These are phyloP conservation scores for Moesziomyces sp. DNA, from an alignment of 1,284 basidiomycete species.

Conservation along the genomic window DNA sequence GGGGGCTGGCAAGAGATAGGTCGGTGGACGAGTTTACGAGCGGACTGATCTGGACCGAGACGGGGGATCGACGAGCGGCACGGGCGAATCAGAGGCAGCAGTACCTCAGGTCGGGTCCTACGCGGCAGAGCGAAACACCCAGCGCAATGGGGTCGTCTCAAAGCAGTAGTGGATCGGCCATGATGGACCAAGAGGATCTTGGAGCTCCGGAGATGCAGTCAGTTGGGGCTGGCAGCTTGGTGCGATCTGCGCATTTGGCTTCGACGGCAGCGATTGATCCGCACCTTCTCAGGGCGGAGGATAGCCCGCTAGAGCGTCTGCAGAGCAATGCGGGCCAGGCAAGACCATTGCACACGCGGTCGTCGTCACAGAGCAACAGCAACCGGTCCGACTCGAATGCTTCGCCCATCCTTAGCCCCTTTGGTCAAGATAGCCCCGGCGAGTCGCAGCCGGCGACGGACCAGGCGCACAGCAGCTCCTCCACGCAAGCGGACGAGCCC, in stretches of 20 bases:
- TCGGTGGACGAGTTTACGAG: slow-evolving; percentile 55
- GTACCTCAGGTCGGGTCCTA: slow-evolving; percentile 30
- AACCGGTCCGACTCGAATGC: slow-evolving; percentile 25
- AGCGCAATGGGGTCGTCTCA: slow-evolving; percentile 17
- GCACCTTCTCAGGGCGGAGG: slow-evolving; percentile 21
- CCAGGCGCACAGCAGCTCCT: too few species aligned
- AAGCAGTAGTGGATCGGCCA: slow-evolving; percentile 4
- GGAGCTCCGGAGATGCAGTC: background rate
- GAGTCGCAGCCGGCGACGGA: slow-evolving; percentile 1
- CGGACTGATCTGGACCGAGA: slow-evolving; percentile 49
- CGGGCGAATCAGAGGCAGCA: slow-evolving; percentile 17
- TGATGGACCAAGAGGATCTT: too few species aligned
- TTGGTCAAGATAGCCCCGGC: slow-evolving; percentile 19
- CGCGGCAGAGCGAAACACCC: slow-evolving; percentile 24
- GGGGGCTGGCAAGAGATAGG: background rate
- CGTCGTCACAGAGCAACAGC: slow-evolving; percentile 26
- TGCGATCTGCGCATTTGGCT: background rate
- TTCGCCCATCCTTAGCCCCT: slow-evolving; percentile 45
- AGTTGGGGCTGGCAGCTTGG: too few species aligned
- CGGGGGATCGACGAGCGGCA: background rate
- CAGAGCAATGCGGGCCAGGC: slow-evolving; percentile 22
- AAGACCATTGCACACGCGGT: slow-evolving; percentile 7
- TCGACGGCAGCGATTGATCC: slow-evolving; percentile 12
- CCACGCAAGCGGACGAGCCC: too few species aligned
- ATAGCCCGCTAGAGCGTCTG: slow-evolving; percentile 39